Conservation (phyloP, 140 eudicot species). For the Stevia rebaudiana region DNA sequence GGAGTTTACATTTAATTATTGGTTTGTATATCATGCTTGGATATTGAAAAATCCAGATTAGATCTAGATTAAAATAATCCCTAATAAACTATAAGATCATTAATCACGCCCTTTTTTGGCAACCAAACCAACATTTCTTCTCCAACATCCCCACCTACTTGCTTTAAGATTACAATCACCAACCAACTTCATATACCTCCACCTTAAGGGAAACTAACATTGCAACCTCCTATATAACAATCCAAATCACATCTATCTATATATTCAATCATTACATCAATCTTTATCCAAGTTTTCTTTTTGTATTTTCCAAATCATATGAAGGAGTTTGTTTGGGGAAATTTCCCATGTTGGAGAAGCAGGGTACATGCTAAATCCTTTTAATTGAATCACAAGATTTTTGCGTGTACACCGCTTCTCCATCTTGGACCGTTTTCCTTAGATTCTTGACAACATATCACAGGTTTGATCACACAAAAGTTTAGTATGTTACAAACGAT, state of each 20-base stretch:
- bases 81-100: neutral
- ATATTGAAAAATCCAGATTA: conserved; percentile 3
- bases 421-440: conserved; percentile 40
- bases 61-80: neutral
- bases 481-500: neutral
- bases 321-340: conserved; percentile 5
- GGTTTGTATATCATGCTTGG: conserved; percentile 7
- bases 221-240: conserved; percentile 9
- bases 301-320: neutral
- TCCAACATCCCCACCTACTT: conserved; percentile 23
- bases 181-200: conserved; percentile 4
- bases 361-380: conserved; percentile 71
- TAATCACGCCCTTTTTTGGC: conserved; percentile 36
- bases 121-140: conserved; percentile 29
- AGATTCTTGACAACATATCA: neutral
- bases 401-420: conserved; percentile 43
- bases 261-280: neutral
- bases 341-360: conserved; percentile 73
- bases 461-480: conserved; percentile 25
- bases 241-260: neutral
- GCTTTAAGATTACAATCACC: too few relatives aligned
- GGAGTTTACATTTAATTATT: neutral
- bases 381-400: neutral
- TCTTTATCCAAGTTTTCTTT: neutral
- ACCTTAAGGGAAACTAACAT: neutral